phyloP scores from a whole-genome alignment of 169 alveolate species.

The Cyclospora cayetanensis region DNA sequence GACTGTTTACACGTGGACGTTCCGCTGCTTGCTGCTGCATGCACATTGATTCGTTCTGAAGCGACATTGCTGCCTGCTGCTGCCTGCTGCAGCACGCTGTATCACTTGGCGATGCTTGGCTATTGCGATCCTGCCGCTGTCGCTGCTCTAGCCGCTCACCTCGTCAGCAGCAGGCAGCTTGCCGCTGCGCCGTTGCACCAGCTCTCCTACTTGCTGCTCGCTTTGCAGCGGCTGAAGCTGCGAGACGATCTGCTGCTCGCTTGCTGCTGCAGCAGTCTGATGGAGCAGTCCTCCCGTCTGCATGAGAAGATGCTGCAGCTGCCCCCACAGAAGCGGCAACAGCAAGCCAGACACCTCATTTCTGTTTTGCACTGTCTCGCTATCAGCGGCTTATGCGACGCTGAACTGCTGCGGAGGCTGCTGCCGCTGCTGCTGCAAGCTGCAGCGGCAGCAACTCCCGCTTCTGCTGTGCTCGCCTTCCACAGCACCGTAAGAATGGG shows the following conservation, averaged over 20 bases:
- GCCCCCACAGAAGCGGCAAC: conserved; percentile 34
- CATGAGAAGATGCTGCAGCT: conserved; percentile 41
- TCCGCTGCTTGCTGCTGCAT: conserved; percentile 50
- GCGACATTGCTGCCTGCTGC: conserved; percentile 57
- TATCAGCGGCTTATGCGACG: neutral
- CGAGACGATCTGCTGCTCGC: conserved; percentile 29
- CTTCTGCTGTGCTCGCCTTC: conserved; percentile 38
- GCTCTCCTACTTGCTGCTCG: conserved; percentile 8
- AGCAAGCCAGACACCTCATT: neutral
- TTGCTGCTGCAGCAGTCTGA: conserved; percentile 48
- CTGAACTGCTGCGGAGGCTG: neutral
- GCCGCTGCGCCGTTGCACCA: conserved; percentile 49
- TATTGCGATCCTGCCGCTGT: conserved; percentile 43
- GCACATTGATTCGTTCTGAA: neutral
- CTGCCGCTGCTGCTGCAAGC: conserved; percentile 65
- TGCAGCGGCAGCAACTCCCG: conserved; percentile 44
- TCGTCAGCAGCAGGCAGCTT: conserved; percentile 39
- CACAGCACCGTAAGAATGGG: neutral
- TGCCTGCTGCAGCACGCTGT: conserved; percentile 57
- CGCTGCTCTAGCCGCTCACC: conserved; percentile 44
- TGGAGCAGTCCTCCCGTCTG: neutral
- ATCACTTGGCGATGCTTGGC: neutral
- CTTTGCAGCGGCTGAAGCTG: conserved; percentile 23
- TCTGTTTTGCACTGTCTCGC: conserved; percentile 15
- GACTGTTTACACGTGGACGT: conserved; percentile 3